Evolutionary conservation across 495 filamentous ascomycete species (phyloP), one percentile per base, ranked within the genome.

Genomic region (Aspergillus haitiensis): DNA sequence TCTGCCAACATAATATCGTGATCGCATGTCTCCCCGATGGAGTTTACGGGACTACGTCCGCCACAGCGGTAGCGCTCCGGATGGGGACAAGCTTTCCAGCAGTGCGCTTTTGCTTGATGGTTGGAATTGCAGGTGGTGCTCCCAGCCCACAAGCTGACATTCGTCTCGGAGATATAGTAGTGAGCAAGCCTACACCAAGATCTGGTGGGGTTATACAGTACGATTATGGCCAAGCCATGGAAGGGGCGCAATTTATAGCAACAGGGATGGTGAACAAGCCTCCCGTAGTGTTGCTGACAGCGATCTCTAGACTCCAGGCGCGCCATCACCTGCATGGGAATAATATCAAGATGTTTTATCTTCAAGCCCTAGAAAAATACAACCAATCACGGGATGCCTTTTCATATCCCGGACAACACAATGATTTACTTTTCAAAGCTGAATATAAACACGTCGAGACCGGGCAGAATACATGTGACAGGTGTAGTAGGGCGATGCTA

Each of bases 221-320:
- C 57, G 68, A 75, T 40, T 69, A 68, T 52, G 78, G 77, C 5
- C 80, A 79, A 47, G 60, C 65, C 10, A 7, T 66, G 13, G 34
- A 45, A 4, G 65, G 58, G 10, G 67, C 65, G 7, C 18, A 55
- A 9, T 76, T 77, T 55, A 37, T 59, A 52, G 66, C 64, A 16
- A 78, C 70, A 32, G 72, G 75, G 0, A 55, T 62, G 4, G 47
- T 78, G n/a, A 74, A 76, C 47, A 64, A 69, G 46, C 75, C 72
- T 16, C 72, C 72, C 13, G 35, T 36, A 13, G 34, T 64, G 6
- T 55, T 76, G 2, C 61, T 74, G 18, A 72, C 54, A 15, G 72
- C 70, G 21, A 27, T 27, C 21, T 27, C 21, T 27, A 27, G 21
- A 27, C 21, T 27, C 21, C 21, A 3, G 21, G 21, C 21, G 21